phyloP scores from a whole-genome alignment of 805 yeast genomes.

The Candida rishiriensis region DNA sequence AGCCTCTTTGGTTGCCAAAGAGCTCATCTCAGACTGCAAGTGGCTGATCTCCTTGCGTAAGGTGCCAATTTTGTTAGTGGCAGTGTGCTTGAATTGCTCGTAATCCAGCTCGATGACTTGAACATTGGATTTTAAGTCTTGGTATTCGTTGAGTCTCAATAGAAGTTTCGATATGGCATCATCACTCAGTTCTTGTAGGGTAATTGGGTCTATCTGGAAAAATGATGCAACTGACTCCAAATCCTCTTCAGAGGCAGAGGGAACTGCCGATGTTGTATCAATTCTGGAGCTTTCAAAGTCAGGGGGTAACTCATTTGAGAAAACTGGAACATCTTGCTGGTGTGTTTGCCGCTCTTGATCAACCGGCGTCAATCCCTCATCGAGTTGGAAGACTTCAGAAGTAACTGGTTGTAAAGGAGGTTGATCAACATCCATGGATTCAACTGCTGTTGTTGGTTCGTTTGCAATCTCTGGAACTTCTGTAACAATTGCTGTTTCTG shows the following conservation, averaged over 20 bases:
- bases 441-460: no score
- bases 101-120: conserved; percentile 33
- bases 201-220: conserved; percentile 26
- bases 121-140: conserved; percentile 34
- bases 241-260: conserved; percentile 3
- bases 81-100: conserved; percentile 36
- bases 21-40: conserved; percentile 19
- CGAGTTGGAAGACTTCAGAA: not conserved
- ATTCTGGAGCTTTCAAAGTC: conserved; percentile 1
- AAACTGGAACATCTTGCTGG: not conserved
- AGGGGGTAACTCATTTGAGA: not conserved
- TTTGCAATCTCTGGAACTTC: no score
- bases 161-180: conserved; percentile 25
- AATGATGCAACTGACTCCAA: conserved; percentile 30
- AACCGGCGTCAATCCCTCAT: not conserved
- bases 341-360: not conserved
- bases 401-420: no score
- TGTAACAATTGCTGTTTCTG: not conserved
- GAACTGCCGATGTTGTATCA: not conserved
- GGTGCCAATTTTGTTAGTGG: conserved; percentile 28
- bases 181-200: conserved; percentile 18
- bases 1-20: conserved; percentile 17
- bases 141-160: conserved; percentile 30
- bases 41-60: conserved; percentile 28
- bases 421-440: no score